Base-by-base conservation (phyloP, 2,329 filamentous ascomycete species). In the Xylaria sp. region DNA sequence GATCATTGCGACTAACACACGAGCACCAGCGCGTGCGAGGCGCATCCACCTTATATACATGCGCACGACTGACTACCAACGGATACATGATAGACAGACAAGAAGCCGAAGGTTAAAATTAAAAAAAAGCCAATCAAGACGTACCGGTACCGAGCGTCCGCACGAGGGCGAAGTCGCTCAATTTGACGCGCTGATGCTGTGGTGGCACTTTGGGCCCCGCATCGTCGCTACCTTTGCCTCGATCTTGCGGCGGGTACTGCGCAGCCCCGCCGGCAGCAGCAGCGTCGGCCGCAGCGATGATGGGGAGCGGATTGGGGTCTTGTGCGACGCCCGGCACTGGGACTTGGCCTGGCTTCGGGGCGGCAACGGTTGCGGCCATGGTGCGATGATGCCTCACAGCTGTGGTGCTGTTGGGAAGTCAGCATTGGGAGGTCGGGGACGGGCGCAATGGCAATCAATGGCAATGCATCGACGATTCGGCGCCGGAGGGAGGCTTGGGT, bases 111-210 rank as follows among this genome's bases (percentile, higher is more conserved):
- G 15, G 36, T 8, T 36, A 54, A 4, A 18, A 31, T 2, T 7
- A 33, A 12, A 46, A 12, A 46, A 31, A 48, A 6, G 39, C n/a
- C 2, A 61, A 59, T 23, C 18, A 51, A 33, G 31, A 66, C 82
- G 74, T 82, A 91, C 91, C 92, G 49, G 92, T 94, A 71, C 91
- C 92, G 71, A 95, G 82, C 13, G 92, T 94, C 79, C 92, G 90
- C 73, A 94, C 86, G 59, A 92, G 85, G 69, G 89, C 85, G 78
- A 94, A 94, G 82, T 94, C 91, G 68, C 86, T 82, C 67, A 85
- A 78, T 55, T 80, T 78, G 48, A 86, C 76, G 68, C 79, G 77
- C 72, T 79, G 75, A 58, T 77, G 75, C 71, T 79, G 77, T 55
- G 76, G 75, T 67, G 75, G 76, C 62, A 77, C 72, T 67, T 73